Evolutionary conservation across 345 rosid species (phyloP).

Genomic region (Nasturtium officinale): DNA sequence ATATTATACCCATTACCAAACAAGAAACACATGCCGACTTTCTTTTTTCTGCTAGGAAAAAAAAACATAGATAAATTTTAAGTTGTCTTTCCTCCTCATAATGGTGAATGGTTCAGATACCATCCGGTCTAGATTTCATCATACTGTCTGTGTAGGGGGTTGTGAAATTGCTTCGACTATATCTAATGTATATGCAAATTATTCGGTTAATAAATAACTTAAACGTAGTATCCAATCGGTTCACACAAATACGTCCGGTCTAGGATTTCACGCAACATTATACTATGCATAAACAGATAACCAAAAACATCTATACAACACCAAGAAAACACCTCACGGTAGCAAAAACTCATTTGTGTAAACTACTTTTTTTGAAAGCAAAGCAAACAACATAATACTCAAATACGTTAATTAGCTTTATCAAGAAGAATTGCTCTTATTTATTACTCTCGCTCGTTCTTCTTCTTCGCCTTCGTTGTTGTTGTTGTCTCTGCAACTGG

Average conservation of each 20-base stretch:
- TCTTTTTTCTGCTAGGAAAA: too few species aligned
- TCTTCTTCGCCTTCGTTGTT: slow-evolving; percentile 33
- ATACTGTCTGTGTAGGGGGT: too few species aligned
- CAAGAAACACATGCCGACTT: too few species aligned
- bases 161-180: neutral
- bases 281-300: slow-evolving; percentile 3
- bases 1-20: too few species aligned
- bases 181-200: neutral
- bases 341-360: slow-evolving; percentile 17
- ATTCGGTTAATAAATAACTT: neutral
- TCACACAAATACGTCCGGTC: slow-evolving; percentile 13
- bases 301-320: slow-evolving; percentile 21
- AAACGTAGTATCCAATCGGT: neutral
- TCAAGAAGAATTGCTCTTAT: slow-evolving; percentile 11
- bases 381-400: slow-evolving; percentile 31
- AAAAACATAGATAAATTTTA: too few species aligned
- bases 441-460: slow-evolving; percentile 35
- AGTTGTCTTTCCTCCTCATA: too few species aligned
- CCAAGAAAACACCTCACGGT: neutral
- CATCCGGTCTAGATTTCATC: too few species aligned
- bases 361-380: slow-evolving; percentile 12
- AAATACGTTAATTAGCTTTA: slow-evolving; percentile 24
- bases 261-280: slow-evolving; percentile 15
- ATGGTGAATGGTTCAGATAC: too few species aligned
- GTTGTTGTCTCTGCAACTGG: slow-evolving; percentile 44